Base-by-base conservation (phyloP, 2,329 filamentous ascomycete species). In the Dactylellina drechsleri region DNA sequence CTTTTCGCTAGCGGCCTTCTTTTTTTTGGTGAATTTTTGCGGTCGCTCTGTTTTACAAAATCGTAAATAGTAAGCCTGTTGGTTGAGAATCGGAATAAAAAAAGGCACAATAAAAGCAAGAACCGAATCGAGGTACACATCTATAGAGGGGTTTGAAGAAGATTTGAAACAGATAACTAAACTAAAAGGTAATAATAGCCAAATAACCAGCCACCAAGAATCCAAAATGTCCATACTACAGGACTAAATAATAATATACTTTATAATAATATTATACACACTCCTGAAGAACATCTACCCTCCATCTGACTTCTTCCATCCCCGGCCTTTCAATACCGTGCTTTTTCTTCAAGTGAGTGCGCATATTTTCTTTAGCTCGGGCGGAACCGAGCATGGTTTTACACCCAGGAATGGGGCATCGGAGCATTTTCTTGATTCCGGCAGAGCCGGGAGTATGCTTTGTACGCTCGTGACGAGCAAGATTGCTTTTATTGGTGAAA, bases 401-500 rank as follows among this genome's bases (percentile, higher is more conserved):
- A 36, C 71, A 75, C 8, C 71, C 71, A 10, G 71, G 31, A 8
- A 75, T 64, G 16, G 71, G 71, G 43, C 71, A 75, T 57, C 57
- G 52, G 40, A 74, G 57, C 56, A 62, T 54, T 28, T 67, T 68
- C 40, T 68, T 68, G 16, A 43, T 56, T 36, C 58, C 65, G 12
- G 71, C 50, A 2, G 50, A 52, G 31, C 52, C 45, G 18, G 50
- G 40, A n/a, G 41, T 59, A 31, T 75, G 71, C 40, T 75, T 75
- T 18, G 71, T 75, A 23, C 71, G 64, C 54, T 64, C 59, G 26
- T 75, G 71, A 28, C 71, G 71, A n/a, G 64, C 53, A 13, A 75
- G 59, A 16, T 75, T 75, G n/a, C 64, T 68, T 67, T 68, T 75
- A 52, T 75, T 75, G 41, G 64, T 68, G 54, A 75, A 64, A n/a